Conservation (phyloP, 805 yeast species). For the Ogataea nonfermentans region DNA sequence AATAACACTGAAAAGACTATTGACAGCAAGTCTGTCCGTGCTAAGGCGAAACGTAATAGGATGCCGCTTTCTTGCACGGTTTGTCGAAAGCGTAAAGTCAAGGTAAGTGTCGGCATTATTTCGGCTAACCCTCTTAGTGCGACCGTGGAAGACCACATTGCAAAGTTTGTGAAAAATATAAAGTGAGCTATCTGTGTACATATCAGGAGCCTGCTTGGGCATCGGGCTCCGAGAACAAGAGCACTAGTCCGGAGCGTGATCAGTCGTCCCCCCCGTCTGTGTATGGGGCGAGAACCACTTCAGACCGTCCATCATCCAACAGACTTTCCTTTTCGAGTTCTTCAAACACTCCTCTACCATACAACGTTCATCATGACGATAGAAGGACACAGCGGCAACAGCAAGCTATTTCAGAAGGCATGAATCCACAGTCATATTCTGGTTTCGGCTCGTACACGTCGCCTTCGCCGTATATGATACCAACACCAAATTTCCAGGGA, state of each 20-base stretch:
- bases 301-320: too few species aligned
- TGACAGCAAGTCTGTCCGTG: neutral
- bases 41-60: slow-evolving; percentile 39
- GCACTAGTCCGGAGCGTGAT: too few species aligned
- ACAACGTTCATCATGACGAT: too few species aligned
- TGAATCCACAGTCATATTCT: too few species aligned
- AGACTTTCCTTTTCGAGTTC: too few species aligned
- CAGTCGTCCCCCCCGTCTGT: too few species aligned
- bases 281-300: too few species aligned
- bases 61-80: slow-evolving; percentile 45
- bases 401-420: too few species aligned
- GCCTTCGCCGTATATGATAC: slow-evolving; percentile 17
- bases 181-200: slow-evolving; percentile 29
- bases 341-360: too few species aligned
- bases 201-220: slow-evolving; percentile 35
- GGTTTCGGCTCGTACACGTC: too few species aligned
- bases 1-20: neutral
- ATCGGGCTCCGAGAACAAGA: slow-evolving; percentile 12
- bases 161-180: slow-evolving; percentile 31
- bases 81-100: slow-evolving; percentile 47
- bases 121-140: slow-evolving; percentile 25
- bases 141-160: slow-evolving; percentile 37
- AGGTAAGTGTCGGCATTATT: slow-evolving; percentile 30
- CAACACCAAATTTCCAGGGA: slow-evolving; percentile 1
- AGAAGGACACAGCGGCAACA: too few species aligned